These are phyloP conservation scores for Peribolospora kevripleyi DNA, from an alignment of 768 basidiomycete species.

Conservation along the genomic window DNA sequence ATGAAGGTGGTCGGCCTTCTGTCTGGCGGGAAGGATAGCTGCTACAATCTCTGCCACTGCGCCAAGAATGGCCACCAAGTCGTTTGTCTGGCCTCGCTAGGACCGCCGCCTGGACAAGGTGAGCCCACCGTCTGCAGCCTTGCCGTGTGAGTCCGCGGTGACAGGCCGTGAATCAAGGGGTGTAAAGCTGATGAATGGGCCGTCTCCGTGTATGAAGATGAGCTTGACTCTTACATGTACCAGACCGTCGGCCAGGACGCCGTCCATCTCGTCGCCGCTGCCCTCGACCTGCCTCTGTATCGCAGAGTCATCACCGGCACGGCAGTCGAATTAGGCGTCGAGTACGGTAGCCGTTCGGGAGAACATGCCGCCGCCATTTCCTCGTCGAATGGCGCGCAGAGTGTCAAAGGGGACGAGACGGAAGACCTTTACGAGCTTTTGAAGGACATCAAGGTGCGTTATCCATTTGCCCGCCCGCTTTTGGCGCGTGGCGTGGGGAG, in stretches of 20 bases:
- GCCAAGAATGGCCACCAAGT: conserved; percentile 61
- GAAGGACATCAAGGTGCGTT: conserved; percentile 45
- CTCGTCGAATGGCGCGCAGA: neutral
- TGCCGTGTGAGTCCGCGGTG: neutral
- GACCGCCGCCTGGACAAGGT: conserved; percentile 72
- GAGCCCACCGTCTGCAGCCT: conserved; percentile 12
- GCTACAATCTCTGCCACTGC: conserved; percentile 83
- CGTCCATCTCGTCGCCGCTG: conserved; percentile 58
- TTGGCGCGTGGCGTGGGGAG: neutral
- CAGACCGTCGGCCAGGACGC: conserved; percentile 97
- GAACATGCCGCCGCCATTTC: conserved; percentile 17
- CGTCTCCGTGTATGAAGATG: conserved; percentile 34
- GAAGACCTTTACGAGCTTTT: conserved; percentile 69
- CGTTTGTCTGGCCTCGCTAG: conserved; percentile 63
- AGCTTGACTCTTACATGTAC: conserved; percentile 93
- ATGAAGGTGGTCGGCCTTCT: conserved; percentile 90
- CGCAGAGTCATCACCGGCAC: conserved; percentile 53
- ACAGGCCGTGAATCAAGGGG: too few species aligned
- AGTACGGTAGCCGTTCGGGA: conserved; percentile 46
- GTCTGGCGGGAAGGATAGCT: conserved; percentile 94
- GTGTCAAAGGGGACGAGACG: conserved; percentile 57
- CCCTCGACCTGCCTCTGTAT: conserved; percentile 67
- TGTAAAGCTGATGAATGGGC: neutral
- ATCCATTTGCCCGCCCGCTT: neutral
- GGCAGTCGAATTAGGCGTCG: conserved; percentile 53